Conservation (phyloP, 306 rosid genomes). For the Fagus sylvatica region DNA sequence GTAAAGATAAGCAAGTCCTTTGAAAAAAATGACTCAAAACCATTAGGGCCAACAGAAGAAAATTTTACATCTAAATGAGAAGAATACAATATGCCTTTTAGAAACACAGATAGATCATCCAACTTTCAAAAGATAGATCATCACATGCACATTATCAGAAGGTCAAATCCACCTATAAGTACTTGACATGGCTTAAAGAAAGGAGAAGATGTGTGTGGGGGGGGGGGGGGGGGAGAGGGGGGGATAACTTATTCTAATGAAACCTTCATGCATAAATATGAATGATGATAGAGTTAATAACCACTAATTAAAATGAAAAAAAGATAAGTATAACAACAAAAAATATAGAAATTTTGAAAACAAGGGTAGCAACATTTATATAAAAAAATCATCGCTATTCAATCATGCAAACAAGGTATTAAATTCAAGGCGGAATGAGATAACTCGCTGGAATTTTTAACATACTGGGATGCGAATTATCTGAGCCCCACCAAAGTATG, state of each 20-base stretch:
- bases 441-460: constrained; percentile 1
- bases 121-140: neutral
- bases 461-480: constrained; percentile 69
- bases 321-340: neutral
- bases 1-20: neutral
- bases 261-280: neutral
- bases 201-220: no score
- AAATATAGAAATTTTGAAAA: neutral
- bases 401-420: neutral
- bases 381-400: neutral
- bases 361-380: neutral
- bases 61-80: neutral
- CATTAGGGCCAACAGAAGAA: neutral
- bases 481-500: constrained; percentile 70
- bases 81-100: neutral
- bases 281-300: neutral
- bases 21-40: neutral
- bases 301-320: neutral
- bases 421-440: neutral
- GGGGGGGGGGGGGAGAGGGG: no score
- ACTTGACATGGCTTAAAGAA: neutral
- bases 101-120: neutral
- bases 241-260: neutral
- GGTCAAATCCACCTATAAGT: neutral
- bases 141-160: neutral